Evolutionary conservation across 2,329 filamentous ascomycete species (phyloP).

Genomic region (Hypocreales sp.): DNA sequence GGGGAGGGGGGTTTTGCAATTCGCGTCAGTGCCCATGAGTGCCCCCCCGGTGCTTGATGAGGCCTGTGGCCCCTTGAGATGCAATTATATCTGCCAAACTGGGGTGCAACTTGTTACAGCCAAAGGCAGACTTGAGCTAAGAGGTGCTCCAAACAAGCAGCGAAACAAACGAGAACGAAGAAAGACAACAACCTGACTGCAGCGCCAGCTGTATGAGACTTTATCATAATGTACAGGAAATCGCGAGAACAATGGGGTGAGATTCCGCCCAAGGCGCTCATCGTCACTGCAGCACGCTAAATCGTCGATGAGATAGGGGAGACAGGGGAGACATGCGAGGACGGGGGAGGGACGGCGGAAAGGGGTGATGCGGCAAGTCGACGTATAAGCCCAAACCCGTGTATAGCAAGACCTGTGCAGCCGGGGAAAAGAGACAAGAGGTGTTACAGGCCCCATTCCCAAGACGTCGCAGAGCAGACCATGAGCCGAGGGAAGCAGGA

Average conservation of each 20-base stretch:
- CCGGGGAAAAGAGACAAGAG: slow-evolving; percentile 3
- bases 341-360: too few relatives aligned
- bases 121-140: slow-evolving; percentile 19
- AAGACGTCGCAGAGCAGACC: too few relatives aligned
- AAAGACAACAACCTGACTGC: slow-evolving; percentile 16
- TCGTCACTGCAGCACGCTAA: slow-evolving; percentile 2
- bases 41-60: too few relatives aligned
- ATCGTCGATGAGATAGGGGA: background rate
- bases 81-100: slow-evolving; percentile 10
- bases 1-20: too few relatives aligned
- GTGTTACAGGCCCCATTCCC: too few relatives aligned
- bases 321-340: background rate
- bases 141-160: slow-evolving; percentile 14
- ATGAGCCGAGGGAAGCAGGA: too few relatives aligned
- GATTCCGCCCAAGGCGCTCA: slow-evolving; percentile 1
- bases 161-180: slow-evolving; percentile 6
- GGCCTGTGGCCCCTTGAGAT: background rate
- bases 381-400: slow-evolving; percentile 12
- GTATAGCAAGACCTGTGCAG: slow-evolving; percentile 7
- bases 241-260: slow-evolving; percentile 1
- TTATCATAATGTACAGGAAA: slow-evolving; percentile 41
- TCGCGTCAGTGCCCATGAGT: too few relatives aligned
- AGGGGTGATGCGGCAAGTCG: slow-evolving; percentile 9
- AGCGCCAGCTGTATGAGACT: slow-evolving; percentile 29
- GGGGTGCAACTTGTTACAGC: slow-evolving; percentile 14